Evolutionary conservation across 2,329 filamentous ascomycete genomes (phyloP).

Genomic region (Xylaria hypoxylon): DNA sequence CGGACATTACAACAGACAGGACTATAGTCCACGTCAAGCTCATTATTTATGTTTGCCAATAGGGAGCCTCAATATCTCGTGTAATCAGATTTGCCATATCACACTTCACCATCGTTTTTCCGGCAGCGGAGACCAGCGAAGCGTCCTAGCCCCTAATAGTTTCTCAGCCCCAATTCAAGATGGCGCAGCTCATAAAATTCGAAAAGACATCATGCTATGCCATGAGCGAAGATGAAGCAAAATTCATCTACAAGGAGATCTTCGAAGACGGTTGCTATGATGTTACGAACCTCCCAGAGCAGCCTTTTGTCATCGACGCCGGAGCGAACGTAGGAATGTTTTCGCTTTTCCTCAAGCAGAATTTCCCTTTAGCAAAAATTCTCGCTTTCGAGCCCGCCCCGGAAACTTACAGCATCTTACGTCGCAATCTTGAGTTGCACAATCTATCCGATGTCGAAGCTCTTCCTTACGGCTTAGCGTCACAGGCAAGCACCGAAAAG

Average conservation of each 20-base stretch:
- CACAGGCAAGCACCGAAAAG: slow-evolving; percentile 15
- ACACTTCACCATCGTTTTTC: not conserved
- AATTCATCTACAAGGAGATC: slow-evolving; percentile 33
- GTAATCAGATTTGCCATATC: not conserved
- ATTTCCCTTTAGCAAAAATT: slow-evolving; percentile 20
- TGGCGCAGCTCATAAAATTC: slow-evolving; percentile 24
- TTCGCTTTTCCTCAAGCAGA: slow-evolving; percentile 27
- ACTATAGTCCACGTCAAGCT: not conserved
- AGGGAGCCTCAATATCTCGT: not conserved
- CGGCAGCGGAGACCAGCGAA: not conserved
- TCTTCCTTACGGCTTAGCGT: slow-evolving; percentile 12
- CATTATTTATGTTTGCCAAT: not conserved
- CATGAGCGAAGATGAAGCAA: slow-evolving; percentile 22
- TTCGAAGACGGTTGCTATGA: slow-evolving; percentile 31
- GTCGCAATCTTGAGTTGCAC: slow-evolving; percentile 26
- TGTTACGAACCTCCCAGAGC: slow-evolving; percentile 16
- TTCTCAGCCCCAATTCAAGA: not conserved
- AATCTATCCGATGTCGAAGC: slow-evolving; percentile 19
- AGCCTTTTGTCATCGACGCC: slow-evolving; percentile 24
- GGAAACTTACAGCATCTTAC: slow-evolving; percentile 19
- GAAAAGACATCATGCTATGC: slow-evolving; percentile 26
- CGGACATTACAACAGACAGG: not conserved
- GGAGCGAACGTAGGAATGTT: slow-evolving; percentile 29
- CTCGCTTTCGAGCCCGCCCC: slow-evolving; percentile 32
- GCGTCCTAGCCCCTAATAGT: not conserved